Percentiles rank a stretch among this genome's conserved stretches.
phyloP scores from a whole-genome alignment of 2,329 filamentous ascomycete species.

The Biscogniauxia marginata region DNA sequence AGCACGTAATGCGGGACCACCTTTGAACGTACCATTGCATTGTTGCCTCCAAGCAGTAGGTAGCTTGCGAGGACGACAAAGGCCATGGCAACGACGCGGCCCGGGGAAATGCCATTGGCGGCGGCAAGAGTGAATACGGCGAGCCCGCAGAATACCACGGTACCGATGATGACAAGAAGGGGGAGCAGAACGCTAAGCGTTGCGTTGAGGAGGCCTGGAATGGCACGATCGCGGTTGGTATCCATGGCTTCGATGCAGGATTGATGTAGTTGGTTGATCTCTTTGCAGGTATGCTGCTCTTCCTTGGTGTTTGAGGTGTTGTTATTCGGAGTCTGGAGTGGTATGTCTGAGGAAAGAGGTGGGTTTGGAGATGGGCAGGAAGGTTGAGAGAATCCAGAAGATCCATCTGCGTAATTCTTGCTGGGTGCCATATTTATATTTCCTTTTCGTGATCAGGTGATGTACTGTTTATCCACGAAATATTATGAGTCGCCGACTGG shows the following conservation, averaged over 20 bases:
- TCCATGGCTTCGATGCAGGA: constrained; percentile 19
- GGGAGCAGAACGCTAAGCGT: constrained; percentile 1
- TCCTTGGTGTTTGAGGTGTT: constrained; percentile 2
- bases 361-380: background rate
- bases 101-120: background rate
- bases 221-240: constrained; percentile 7
- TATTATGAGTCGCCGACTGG: background rate
- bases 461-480: background rate
- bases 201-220: constrained; percentile 5
- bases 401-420: background rate
- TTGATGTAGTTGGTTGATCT: constrained; percentile 13
- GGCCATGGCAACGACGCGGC: constrained; percentile 1
- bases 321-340: background rate
- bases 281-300: background rate
- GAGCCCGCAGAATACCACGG: no score
- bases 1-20: constrained; percentile 54
- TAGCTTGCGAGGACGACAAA: background rate
- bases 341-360: background rate
- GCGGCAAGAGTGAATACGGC: background rate
- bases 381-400: background rate
- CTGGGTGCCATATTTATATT: background rate
- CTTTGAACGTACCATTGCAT: constrained; percentile 12
- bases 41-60: background rate
- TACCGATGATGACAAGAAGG: background rate
- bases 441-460: background rate